phyloP scores from a whole-genome alignment of 805 yeast genomes.

The Yamadazyma sp. region DNA sequence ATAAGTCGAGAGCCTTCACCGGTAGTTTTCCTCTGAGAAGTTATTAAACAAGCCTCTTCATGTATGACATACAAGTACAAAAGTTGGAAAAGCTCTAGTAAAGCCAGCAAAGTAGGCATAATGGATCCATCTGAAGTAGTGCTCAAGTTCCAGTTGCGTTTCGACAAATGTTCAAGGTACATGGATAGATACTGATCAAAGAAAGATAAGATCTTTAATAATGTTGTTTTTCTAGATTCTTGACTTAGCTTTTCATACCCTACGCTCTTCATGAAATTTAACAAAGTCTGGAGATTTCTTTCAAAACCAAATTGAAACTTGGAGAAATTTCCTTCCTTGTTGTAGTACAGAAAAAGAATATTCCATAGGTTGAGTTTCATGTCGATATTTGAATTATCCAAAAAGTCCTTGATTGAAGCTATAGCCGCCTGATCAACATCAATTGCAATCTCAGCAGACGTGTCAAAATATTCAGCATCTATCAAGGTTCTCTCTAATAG shows the following conservation, averaged over 20 bases:
- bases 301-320: slow-evolving; percentile 51
- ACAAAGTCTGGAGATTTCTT: slow-evolving; percentile 45
- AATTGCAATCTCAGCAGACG: slow-evolving; percentile 1
- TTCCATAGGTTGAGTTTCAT: slow-evolving; percentile 75
- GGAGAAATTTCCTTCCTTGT: slow-evolving; percentile 18
- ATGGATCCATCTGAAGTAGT: background rate
- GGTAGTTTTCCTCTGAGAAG: slow-evolving; percentile 39
- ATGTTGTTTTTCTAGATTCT: slow-evolving; percentile 34
- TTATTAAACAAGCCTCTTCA: slow-evolving; percentile 47
- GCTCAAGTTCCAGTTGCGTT: slow-evolving; percentile 33
- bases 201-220: slow-evolving; percentile 52
- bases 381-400: slow-evolving; percentile 60
- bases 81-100: slow-evolving; percentile 21
- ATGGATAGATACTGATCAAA: slow-evolving; percentile 49
- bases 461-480: slow-evolving; percentile 13
- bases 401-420: slow-evolving; percentile 56
- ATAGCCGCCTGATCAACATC: slow-evolving; percentile 18
- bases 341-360: slow-evolving; percentile 58
- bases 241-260: slow-evolving; percentile 16
- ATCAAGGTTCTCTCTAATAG: slow-evolving; percentile 48
- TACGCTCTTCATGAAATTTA: slow-evolving; percentile 27
- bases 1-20: slow-evolving; percentile 41
- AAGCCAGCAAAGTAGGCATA: background rate
- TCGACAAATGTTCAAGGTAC: slow-evolving; percentile 24
- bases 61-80: slow-evolving; percentile 49